Percentiles rank a stretch among this genome's conserved stretches.
phyloP scores from a whole-genome alignment of 345 rosid species.

The Citrus maxima region DNA sequence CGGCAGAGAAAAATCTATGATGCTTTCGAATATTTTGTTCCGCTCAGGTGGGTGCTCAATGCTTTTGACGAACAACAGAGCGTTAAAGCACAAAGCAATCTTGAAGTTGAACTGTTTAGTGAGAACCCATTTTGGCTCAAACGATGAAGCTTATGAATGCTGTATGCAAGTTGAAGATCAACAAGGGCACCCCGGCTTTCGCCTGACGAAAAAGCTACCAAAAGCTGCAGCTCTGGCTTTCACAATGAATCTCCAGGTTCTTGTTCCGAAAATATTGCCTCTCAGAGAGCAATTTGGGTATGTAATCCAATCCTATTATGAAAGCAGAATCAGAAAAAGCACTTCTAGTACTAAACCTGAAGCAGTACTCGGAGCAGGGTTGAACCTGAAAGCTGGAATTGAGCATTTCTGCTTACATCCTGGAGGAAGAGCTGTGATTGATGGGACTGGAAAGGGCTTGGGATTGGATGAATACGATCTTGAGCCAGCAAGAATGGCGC shows the following conservation, averaged over 20 bases:
- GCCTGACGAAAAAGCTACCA: slow-evolving; percentile 45
- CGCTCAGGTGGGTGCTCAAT: slow-evolving; percentile 74
- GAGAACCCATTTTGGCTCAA: slow-evolving; percentile 48
- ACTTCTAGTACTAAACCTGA: neutral
- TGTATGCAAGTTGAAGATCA: slow-evolving; percentile 64
- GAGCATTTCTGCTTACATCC: slow-evolving; percentile 89
- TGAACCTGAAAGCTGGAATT: slow-evolving; percentile 63
- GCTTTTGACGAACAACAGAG: slow-evolving; percentile 52
- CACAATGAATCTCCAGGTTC: slow-evolving; percentile 43
- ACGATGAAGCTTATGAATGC: slow-evolving; percentile 63
- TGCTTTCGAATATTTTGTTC: slow-evolving; percentile 69
- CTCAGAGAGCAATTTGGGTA: slow-evolving; percentile 37
- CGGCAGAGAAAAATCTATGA: slow-evolving; percentile 77
- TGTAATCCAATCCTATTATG: slow-evolving; percentile 11
- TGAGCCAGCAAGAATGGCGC: slow-evolving; percentile 82
- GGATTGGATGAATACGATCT: slow-evolving; percentile 52
- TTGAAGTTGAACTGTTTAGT: slow-evolving; percentile 46
- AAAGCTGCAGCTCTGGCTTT: slow-evolving; percentile 58
- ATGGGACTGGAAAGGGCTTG: slow-evolving; percentile 57
- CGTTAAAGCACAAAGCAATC: slow-evolving; percentile 39
- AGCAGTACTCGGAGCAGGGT: slow-evolving; percentile 16
- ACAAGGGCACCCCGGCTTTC: slow-evolving; percentile 46
- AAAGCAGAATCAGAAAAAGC: slow-evolving; percentile 18
- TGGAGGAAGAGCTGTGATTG: slow-evolving; percentile 81
- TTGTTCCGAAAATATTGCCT: slow-evolving; percentile 60